Base-by-base conservation (phyloP, 495 filamentous ascomycete genomes). In the Pseudomonodictys pantanalensis region DNA sequence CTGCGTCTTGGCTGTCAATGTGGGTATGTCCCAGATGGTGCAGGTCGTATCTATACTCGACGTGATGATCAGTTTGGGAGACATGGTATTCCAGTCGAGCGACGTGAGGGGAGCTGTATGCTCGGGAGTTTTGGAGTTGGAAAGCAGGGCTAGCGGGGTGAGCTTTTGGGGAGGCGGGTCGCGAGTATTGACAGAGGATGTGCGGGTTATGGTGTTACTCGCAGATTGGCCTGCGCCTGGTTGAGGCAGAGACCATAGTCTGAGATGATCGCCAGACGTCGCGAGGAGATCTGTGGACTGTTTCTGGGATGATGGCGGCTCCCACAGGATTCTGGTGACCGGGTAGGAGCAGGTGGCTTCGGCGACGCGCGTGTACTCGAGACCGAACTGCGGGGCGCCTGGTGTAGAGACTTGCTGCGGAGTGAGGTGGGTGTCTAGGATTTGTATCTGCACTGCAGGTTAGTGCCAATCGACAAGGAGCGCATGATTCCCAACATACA, bases 1-100 rank as follows among this genome's bases (percentile, higher is more conserved):
- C 72, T 99, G 93, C 1, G 93, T 99, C 73, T 99, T 99, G 12
- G 93, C 93, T 0, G 93, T 99, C 59, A 99, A 76, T 2, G 93
- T 96, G 2, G 93, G 93, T 26, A 99, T 99, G 68, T 99, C 93
- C 93, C 93, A 99, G 55, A 99, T 97, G n/a, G 93, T 99, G 75
- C 93, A 99, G 1, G 93, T 99, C 0, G 93, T 99, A 70, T 99
- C 93, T 60, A 99, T 99, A 71, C 92, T 97, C 2, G 90, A 95
- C 0, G 93, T 99, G 60, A 99, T 99, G 67, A 99, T 99, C 35
- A 97, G 75, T 69, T 91, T 96, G 3, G 93, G 93, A 4, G 89
- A 93, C 41, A 97, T 85, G 4, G 88, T 93, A 61, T 99, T 99
- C 93, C 93, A 99, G 74, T 99, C 93, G 24, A 99, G 77, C 8